Base-by-base conservation (phyloP, 768 basidiomycete species). In the Lentinula aciculospora region DNA sequence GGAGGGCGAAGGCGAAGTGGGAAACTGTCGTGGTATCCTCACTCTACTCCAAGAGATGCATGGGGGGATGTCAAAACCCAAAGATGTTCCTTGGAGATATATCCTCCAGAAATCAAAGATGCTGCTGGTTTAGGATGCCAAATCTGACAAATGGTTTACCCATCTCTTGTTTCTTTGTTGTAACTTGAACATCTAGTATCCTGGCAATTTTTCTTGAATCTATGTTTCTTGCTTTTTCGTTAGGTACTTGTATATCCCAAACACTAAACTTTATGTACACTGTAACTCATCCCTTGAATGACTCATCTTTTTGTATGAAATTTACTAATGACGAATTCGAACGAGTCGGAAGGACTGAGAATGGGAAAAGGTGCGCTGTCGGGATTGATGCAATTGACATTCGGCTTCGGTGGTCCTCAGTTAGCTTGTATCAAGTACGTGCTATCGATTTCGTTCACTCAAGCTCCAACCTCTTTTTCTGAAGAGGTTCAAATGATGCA, bases 11-110 rank as follows among this genome's bases (percentile, higher is more conserved):
- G 74, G 76, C 36, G 69, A 71, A 9, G 77, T 86, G 27, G 90
- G 90, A 31, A 92, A 92, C 63, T 83, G 83, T 57, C 65, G 70
- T n/a, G 74, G 80, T 42, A 83, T 87, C 31, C 70, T 69, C 44
- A 51, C 60, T 13, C 70, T 92, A 61, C 78, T 93, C 67, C 69
- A 76, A 50, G 60, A 34, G 9, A 3, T 53, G 4, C 34, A 19
- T 53, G 19, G 12, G 4, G 25, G 45, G 21, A 23, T 10, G n/a
- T 10, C 4, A 23, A 53, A 53, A 2, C 15, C 19, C 32, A 53
- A 28, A 39, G 51, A 76, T 10, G 82, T 91, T 45, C 74, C 76
- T 59, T 92, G 90, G 89, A 77, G 87, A 34, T 70, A 76, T 57
- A 72, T 76, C 15, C 76, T 90, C 71, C 74, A 70, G 27, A 69